Evolutionary conservation across 1,284 basidiomycete genomes (phyloP), one percentile per base, ranked within the genome.

Genomic region (Cutaneotrichosporon cutaneum): DNA sequence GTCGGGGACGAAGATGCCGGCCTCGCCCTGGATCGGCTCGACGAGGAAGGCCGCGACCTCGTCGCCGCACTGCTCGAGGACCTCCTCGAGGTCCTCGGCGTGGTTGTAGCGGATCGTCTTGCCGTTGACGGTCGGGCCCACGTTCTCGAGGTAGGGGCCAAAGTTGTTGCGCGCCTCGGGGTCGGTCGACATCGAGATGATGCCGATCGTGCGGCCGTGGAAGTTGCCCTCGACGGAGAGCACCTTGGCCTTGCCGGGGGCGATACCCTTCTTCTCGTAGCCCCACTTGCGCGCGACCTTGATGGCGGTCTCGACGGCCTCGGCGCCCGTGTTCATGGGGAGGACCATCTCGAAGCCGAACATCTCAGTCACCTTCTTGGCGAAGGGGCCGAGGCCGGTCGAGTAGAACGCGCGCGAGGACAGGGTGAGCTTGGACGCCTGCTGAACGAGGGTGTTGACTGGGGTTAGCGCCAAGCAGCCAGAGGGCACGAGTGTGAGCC

Each of bases 271-370:
- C 82, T 87, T 86, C 82, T 84, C 83, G 80, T 95, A 94, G 47
- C 61, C 93, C 93, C 94, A 96, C 82, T 94, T 94, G 69, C 93
- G 82, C 0, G 93, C 87, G 24, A 96, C 84, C 83, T 84, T 84
- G 76, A 85, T 80, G 16, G 84, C 84, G 0, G 94, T 96, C 82
- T 99, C 94, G 64, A 99, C 95, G 9, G 95, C 95, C 77, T 99
- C 95, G 2, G 94, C 94, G 48, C 95, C 95, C 0, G 95, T 99
- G 84, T 99, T 99, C 94, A 99, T 97, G 24, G 95, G 95, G n/a
- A 99, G 84, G 11, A 98, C 92, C 88, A 94, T 94, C 65, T 92
- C 91, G 75, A 90, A 95, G 16, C 88, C 88, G 72, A 94, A 92
- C 80, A 92, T 85, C 69, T 86, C 81, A 14, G 90, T 94, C 60